A percentile compares a stretch with the other conserved stretches of the same genome.
Conservation (phyloP, 257 asterid genomes). For the Solanum lycopersicoides region DNA sequence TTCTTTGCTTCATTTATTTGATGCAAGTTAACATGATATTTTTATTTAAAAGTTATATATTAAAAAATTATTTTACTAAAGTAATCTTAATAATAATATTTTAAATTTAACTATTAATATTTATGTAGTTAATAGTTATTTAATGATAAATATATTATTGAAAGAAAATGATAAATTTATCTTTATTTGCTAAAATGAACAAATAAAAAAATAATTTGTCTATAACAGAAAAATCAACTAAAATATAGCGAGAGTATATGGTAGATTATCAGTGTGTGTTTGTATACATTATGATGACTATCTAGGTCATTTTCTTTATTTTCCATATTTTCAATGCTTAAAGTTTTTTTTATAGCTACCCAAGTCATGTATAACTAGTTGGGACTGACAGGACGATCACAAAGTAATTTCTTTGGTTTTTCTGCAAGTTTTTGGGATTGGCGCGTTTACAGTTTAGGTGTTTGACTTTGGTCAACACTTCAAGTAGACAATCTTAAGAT, state of each 20-base stretch:
- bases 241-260: not conserved
- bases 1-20: not conserved
- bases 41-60: too few relatives aligned
- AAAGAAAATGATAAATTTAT: not conserved
- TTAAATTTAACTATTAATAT: too few relatives aligned
- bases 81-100: not conserved
- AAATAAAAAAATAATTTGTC: too few relatives aligned
- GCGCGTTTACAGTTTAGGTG: not conserved
- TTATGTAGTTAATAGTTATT: too few relatives aligned
- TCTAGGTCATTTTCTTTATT: not conserved
- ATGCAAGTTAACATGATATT: not conserved
- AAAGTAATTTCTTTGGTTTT: not conserved
- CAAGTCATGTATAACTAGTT: not conserved
- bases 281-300: not conserved
- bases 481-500: not conserved
- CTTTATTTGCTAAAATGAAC: not conserved
- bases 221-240: not conserved
- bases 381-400: not conserved
- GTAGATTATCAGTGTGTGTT: not conserved
- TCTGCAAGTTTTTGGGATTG: not conserved
- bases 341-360: not conserved
- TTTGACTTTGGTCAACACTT: not conserved
- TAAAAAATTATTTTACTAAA: too few relatives aligned
- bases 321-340: not conserved
- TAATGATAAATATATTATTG: not conserved